phyloP scores from a whole-genome alignment of 2,329 filamentous ascomycete genomes.

The Aureobasidium sp. region DNA sequence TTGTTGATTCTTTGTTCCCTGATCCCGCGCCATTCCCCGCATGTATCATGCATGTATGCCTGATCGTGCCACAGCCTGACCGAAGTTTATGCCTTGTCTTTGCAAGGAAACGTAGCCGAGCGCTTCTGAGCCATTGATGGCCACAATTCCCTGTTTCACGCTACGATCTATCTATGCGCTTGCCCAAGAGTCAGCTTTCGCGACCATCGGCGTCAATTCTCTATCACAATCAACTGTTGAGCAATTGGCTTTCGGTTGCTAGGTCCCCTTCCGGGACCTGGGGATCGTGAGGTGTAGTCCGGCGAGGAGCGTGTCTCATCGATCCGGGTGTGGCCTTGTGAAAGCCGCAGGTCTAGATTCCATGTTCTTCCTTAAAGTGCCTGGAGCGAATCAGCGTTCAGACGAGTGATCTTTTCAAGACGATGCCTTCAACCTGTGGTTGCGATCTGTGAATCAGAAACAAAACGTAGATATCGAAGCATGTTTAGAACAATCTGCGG shows the following conservation, averaged over 20 bases:
- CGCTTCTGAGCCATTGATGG: background rate
- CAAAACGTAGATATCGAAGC: slow-evolving; percentile 9
- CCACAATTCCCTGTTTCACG: background rate
- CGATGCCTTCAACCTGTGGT: background rate
- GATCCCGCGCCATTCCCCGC: background rate
- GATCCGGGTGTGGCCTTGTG: background rate
- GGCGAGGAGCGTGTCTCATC: background rate
- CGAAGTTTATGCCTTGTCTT: background rate
- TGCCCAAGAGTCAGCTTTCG: background rate
- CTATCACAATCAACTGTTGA: background rate
- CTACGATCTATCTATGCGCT: background rate
- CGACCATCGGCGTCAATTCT: background rate
- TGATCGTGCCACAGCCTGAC: background rate
- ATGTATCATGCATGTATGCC: slow-evolving; percentile 1
- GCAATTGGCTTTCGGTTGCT: background rate
- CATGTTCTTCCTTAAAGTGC: background rate
- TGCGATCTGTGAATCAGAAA: background rate
- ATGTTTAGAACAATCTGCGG: background rate
- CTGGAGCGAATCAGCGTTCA: background rate
- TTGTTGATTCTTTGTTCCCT: background rate
- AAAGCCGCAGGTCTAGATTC: background rate
- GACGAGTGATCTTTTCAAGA: background rate
- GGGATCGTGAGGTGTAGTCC: background rate
- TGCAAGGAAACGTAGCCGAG: background rate
- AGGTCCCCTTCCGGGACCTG: background rate